Conservation (phyloP, 2,329 filamentous ascomycete species). For the Dryadomyces quercivorus region DNA sequence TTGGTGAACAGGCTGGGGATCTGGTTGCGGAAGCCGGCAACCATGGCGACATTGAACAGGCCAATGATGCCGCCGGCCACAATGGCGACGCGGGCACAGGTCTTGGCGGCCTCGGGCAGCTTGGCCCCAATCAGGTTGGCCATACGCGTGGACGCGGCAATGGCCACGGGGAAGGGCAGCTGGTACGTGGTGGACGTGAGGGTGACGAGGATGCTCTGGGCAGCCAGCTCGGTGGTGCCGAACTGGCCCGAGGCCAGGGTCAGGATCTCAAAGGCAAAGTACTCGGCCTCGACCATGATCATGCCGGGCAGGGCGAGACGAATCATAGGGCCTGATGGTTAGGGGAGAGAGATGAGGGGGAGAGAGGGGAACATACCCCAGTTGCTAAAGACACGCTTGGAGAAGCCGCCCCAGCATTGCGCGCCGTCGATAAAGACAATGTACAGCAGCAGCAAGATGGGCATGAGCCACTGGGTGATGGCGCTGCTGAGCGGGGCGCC, state of each 20-base stretch:
- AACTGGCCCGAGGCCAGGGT: conserved; percentile 75
- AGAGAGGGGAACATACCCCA: conserved; percentile 45
- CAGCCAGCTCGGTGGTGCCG: conserved; percentile 67
- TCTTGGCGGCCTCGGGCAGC: conserved; percentile 67
- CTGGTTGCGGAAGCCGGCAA: conserved; percentile 55
- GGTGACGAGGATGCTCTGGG: conserved; percentile 75
- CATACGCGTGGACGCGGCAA: conserved; percentile 77
- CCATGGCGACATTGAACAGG: conserved; percentile 61
- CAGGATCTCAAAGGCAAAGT: conserved; percentile 82
- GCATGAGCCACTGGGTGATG: conserved; percentile 64
- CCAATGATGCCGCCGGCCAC: conserved; percentile 58
- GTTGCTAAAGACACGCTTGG: conserved; percentile 55
- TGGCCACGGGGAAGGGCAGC: conserved; percentile 81
- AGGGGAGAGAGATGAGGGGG: neutral
- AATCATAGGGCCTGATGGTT: conserved; percentile 55
- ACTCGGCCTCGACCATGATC: conserved; percentile 90
- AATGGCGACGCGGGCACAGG: conserved; percentile 64
- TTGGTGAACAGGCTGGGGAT: conserved; percentile 72
- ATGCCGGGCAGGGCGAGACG: conserved; percentile 78
- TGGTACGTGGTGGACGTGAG: conserved; percentile 75
- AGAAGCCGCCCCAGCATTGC: conserved; percentile 74
- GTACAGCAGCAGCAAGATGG: conserved; percentile 60
- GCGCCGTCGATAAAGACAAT: conserved; percentile 58
- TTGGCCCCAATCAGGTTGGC: conserved; percentile 87
- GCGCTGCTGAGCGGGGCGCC: conserved; percentile 69